These are phyloP conservation scores for Daldinia grandis DNA, from an alignment of 495 filamentous ascomycete species.

Conservation along the genomic window DNA sequence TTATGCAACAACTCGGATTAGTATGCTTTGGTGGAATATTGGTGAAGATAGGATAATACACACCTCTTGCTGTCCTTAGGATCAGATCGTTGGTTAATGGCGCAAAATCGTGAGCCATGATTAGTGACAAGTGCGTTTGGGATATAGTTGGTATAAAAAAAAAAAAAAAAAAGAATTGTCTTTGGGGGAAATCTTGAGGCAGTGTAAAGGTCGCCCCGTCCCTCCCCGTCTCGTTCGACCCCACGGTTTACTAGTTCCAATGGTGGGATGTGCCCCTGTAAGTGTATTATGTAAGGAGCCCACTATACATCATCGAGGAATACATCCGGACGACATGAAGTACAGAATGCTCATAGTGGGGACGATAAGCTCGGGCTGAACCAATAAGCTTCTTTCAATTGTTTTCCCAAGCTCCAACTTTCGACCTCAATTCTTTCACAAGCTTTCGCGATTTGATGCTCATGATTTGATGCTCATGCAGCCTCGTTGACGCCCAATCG, in stretches of 20 bases:
- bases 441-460: neutral
- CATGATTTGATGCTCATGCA: neutral
- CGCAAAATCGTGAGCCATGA: conserved; percentile 72
- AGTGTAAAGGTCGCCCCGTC: neutral
- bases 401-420: conserved; percentile 11
- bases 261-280: conserved; percentile 40
- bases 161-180: neutral
- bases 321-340: neutral
- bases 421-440: conserved; percentile 20
- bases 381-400: conserved; percentile 23
- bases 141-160: neutral
- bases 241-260: conserved; percentile 20
- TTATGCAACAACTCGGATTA: conserved; percentile 40
- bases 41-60: conserved; percentile 28
- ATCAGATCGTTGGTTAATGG: conserved; percentile 91
- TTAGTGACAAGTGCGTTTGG: conserved; percentile 3
- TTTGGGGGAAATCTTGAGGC: neutral
- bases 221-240: neutral
- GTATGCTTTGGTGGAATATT: conserved; percentile 37
- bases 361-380: neutral
- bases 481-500: neutral
- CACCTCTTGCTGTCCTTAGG: conserved; percentile 87
- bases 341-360: neutral
- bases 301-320: conserved; percentile 1
- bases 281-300: conserved; percentile 3